Evolutionary conservation across 192 early-diverging fungal genomes (phyloP).

Genomic region (Linnemannia schmuckeri): DNA sequence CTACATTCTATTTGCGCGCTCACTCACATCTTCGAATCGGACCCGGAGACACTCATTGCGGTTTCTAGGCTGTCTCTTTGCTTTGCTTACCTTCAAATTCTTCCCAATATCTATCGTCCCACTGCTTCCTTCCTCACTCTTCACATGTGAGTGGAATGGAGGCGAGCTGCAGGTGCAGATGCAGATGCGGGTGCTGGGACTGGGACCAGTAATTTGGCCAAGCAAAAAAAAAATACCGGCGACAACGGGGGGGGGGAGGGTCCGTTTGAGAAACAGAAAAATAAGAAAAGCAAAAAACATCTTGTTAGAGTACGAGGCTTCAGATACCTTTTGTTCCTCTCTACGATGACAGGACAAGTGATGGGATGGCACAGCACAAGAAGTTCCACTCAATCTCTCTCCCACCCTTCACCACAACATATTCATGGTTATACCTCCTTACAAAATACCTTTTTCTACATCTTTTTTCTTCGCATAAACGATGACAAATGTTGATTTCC

Average conservation of each 20-base stretch:
- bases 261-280: too few species aligned
- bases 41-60: neutral
- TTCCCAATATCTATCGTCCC: neutral
- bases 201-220: neutral
- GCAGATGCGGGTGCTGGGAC: neutral
- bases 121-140: neutral
- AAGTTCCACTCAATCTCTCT: too few species aligned
- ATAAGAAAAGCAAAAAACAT: too few species aligned
- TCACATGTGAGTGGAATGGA: neutral
- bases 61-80: neutral
- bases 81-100: neutral
- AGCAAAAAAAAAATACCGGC: too few species aligned
- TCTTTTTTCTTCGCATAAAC: neutral
- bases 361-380: too few species aligned
- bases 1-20: neutral
- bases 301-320: too few species aligned
- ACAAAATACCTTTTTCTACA: neutral
- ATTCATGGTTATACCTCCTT: too few species aligned
- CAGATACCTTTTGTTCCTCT: too few species aligned
- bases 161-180: neutral
- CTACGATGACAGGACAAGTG: too few species aligned
- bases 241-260: too few species aligned
- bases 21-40: neutral
- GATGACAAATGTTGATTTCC: slow-evolving; percentile 4
- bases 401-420: too few species aligned